phyloP scores from a whole-genome alignment of 2,329 filamentous ascomycete genomes.

The Amphichorda felina region DNA sequence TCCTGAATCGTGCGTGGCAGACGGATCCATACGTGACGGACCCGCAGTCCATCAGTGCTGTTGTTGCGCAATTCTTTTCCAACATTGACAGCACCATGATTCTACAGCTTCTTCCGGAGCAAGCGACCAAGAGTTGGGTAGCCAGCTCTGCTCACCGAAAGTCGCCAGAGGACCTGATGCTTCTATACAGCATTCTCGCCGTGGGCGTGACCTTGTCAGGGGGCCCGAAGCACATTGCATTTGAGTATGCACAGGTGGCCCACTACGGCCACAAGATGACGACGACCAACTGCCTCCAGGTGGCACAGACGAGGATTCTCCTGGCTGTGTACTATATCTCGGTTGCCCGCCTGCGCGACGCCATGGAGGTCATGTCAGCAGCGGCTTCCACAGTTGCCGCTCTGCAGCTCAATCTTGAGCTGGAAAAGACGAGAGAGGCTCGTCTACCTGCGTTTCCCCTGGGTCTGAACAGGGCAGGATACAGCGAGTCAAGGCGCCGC shows the following conservation, averaged over 20 bases:
- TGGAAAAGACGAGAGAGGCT: slow-evolving; percentile 31
- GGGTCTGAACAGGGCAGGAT: slow-evolving; percentile 41
- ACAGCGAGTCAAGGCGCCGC: slow-evolving; percentile 55
- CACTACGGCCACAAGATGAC: slow-evolving; percentile 35
- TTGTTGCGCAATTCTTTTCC: slow-evolving; percentile 28
- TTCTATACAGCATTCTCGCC: slow-evolving; percentile 30
- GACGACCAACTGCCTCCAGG: slow-evolving; percentile 32
- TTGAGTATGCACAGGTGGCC: slow-evolving; percentile 37
- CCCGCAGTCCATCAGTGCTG: slow-evolving; percentile 23
- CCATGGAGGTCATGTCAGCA: slow-evolving; percentile 51
- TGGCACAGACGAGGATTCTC: slow-evolving; percentile 56
- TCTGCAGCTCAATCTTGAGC: slow-evolving; percentile 53
- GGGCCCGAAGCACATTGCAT: slow-evolving; percentile 22
- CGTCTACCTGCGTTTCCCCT: slow-evolving; percentile 34
- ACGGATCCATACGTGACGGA: slow-evolving; percentile 35
- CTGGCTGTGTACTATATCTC: slow-evolving; percentile 56
- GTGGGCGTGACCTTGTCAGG: slow-evolving; percentile 25
- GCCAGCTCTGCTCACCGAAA: slow-evolving; percentile 20
- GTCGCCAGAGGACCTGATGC: slow-evolving; percentile 30
- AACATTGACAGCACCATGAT: slow-evolving; percentile 28
- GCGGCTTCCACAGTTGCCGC: slow-evolving; percentile 48
- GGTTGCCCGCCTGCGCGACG: slow-evolving; percentile 43
- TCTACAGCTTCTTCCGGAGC: slow-evolving; percentile 28
- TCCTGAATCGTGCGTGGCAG: slow-evolving; percentile 35
- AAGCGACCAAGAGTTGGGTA: slow-evolving; percentile 24